Percentiles rank a stretch among this genome's conserved stretches.
Conservation (phyloP, 2,329 filamentous ascomycete genomes). For the Mycosphaerella sp. region DNA sequence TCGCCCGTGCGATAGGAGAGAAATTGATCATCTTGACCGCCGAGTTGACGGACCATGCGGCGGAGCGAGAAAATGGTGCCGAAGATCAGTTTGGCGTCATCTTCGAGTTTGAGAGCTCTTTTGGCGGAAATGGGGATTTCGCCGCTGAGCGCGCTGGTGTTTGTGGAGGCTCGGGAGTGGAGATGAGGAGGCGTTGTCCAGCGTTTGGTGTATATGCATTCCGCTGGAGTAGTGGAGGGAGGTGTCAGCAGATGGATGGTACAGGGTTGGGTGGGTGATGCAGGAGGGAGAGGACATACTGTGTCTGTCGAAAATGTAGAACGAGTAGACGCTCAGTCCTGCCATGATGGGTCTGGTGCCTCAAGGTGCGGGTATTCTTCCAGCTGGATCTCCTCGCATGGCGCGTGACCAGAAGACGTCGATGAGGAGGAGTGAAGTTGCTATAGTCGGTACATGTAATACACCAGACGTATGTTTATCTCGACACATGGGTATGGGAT, state of each 20-base stretch:
- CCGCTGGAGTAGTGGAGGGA: constrained; percentile 52
- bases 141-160: constrained; percentile 10
- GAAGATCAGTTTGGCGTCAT: constrained; percentile 96
- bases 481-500: too few relatives aligned
- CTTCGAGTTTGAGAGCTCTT: constrained; percentile 41
- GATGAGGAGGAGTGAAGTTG: neutral
- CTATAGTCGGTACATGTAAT: neutral
- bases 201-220: constrained; percentile 91
- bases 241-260: neutral
- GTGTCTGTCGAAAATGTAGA: constrained; percentile 98
- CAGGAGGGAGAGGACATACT: constrained; percentile 65
- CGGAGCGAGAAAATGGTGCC: constrained; percentile 93
- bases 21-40: constrained; percentile 86
- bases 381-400: constrained; percentile 3
- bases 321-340: constrained; percentile 86
- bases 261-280: too few relatives aligned
- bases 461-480: neutral
- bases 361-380: constrained; percentile 4
- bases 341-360: constrained; percentile 1
- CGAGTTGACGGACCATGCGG: constrained; percentile 94
- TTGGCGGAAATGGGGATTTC: constrained; percentile 13
- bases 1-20: constrained; percentile 87
- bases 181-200: constrained; percentile 58
- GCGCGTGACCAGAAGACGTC: neutral
- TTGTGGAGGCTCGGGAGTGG: constrained; percentile 20